Base-by-base conservation (phyloP, 2,329 filamentous ascomycete species). In the Trichoderma sp. region DNA sequence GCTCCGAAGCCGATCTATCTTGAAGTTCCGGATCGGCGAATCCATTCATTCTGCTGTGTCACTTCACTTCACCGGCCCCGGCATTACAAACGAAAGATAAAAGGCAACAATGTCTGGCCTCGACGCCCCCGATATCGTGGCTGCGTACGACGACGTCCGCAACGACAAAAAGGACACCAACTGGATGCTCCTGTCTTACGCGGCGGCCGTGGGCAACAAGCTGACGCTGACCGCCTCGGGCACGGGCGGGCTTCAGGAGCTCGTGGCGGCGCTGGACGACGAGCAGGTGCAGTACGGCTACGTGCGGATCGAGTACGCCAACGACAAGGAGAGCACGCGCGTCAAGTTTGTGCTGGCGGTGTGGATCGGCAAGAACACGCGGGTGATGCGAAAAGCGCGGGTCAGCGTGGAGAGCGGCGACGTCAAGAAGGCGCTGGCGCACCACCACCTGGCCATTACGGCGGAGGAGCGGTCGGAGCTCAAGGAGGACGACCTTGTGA, bases 311-410 rank as follows among this genome's bases (percentile, higher is more conserved):
- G 89, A 92, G 83, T 89, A 92, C 80, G 90, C 90, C 78, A 92
- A 92, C 82, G 90, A 93, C 80, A 88, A 88, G 74, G 91, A 93
- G 83, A 89, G 86, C 81, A 90, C 84, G 78, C 84, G 91, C 47
- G 87, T 91, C 78, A 93, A 93, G 82, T 92, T 92, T 78, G 86
- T 84, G 63, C 84, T 93, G 63, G 82, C 92, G 36, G 86, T 91
- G 74, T 93, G 90, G 90, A 91, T 91, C 79, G 90, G 90, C 79
- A 84, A 87, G 80, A 79, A 82, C 73, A 90, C 89, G 2, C 89
- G 88, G 81, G 86, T 92, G 72, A 92, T 92, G 90, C 86, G 90
- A 75, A 91, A 91, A 80, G 90, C 90, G 11, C 86, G 90, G 75
- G 90, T 91, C 74, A 89, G 87, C 78, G 89, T 92, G 79, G 90